Base-by-base conservation (phyloP, 75 land plant species). In the Selaginella tamariscina region DNA sequence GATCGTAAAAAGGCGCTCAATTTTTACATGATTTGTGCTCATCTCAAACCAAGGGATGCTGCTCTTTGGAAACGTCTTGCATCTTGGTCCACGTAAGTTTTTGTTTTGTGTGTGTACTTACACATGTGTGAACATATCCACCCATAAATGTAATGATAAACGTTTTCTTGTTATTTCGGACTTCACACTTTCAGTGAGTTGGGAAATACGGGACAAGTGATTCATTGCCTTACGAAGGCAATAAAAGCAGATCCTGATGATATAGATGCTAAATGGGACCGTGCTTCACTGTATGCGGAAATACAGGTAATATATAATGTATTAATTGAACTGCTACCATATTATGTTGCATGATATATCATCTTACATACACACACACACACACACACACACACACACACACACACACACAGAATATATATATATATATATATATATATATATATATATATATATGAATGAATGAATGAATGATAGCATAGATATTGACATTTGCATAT, bases 11-110 rank as follows among this genome's bases (percentile, higher is more conserved):
- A 70, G 62, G 81, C 96, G 29, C 56, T 83, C 23, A 83, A 79
- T 67, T 93, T 81, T 73, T 87, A 87, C 31, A 80, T 89, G 86
- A 64, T 93, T 62, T 94, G 90, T 68, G 96, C 96, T 27, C 78
- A 77, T 73, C 75, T 86, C 33, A 74, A 65, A 0, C 88, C 91
- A 32, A 93, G 83, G 64, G 91, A 93, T 70, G 54, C 83, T 65
- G 71, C 79, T 57, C 73, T 93, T 0, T 93, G 98, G 98, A 83
- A 85, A 32, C 77, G 75, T n/a, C 79, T 93, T 63, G 73, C 88
- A 26, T 30, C 82, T 1, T 78, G 79, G 86, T 89, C 98, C 20
- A 76, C 85, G 93, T 88, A 72, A 74, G 78, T 21, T 32, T 0
- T 32, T 59, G 1, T 31, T 1, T 22, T 49, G 18, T 11, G n/a